phyloP scores from a whole-genome alignment of 768 basidiomycete genomes.

The Omphalotus guepiniiformis region DNA sequence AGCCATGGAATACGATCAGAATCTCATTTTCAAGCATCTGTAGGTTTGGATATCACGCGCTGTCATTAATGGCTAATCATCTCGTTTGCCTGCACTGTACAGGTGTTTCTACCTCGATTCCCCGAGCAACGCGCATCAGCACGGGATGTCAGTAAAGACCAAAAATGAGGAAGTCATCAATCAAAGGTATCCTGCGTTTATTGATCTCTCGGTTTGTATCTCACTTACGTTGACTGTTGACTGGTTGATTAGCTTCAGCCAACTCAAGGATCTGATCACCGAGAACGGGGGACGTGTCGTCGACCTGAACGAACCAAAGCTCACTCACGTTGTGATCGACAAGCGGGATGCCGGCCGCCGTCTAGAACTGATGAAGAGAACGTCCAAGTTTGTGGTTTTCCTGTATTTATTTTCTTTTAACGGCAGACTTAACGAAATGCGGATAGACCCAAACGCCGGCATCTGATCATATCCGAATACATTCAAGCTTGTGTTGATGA shows the following conservation, averaged over 20 bases:
- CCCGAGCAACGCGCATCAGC: constrained; percentile 60
- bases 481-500: constrained; percentile 81
- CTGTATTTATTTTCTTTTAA: neutral
- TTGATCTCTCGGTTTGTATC: neutral
- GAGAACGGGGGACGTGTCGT: constrained; percentile 73
- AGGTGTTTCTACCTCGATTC: constrained; percentile 92
- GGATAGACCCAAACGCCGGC: constrained; percentile 71
- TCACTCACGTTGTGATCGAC: constrained; percentile 86
- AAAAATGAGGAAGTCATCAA: constrained; percentile 50
- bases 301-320: constrained; percentile 65
- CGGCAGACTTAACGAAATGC: constrained; percentile 12
- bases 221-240: constrained; percentile 3
- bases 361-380: constrained; percentile 62
- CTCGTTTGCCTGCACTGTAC: constrained; percentile 6
- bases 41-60: constrained; percentile 30
- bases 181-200: constrained; percentile 40
- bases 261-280: constrained; percentile 47
- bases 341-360: constrained; percentile 77
- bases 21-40: constrained; percentile 80
- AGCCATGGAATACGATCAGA: constrained; percentile 76
- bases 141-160: constrained; percentile 56
- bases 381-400: constrained; percentile 53
- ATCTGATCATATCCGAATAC: constrained; percentile 75
- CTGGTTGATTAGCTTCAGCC: constrained; percentile 43
- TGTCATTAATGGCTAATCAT: neutral